Percentiles rank a stretch among this genome's conserved stretches.
phyloP scores from a whole-genome alignment of 75 land plant species.

The Cryptomeria japonica region DNA sequence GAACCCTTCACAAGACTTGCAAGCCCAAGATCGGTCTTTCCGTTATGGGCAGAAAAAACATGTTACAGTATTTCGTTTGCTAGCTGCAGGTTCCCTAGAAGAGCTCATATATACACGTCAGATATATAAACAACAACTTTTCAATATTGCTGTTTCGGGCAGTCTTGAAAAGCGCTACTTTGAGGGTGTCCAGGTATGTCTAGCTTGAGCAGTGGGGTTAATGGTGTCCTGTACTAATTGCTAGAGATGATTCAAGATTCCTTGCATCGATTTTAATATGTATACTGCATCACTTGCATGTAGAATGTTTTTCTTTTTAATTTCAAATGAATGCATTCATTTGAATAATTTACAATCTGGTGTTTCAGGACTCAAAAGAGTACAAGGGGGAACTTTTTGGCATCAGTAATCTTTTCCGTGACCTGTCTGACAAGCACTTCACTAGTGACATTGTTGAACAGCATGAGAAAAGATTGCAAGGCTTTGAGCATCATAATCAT shows the following conservation, averaged over 20 bases:
- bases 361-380: constrained; percentile 82
- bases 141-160: constrained; percentile 95
- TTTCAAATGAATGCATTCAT: background rate
- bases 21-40: constrained; percentile 96
- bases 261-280: background rate
- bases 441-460: constrained; percentile 90
- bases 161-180: constrained; percentile 93
- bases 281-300: background rate
- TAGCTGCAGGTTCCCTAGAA: constrained; percentile 94
- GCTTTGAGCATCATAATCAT: background rate
- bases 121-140: constrained; percentile 91
- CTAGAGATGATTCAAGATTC: background rate
- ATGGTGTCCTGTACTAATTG: background rate
- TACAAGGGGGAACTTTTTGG: constrained; percentile 97
- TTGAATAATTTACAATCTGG: background rate
- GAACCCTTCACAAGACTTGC: constrained; percentile 94
- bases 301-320: background rate
- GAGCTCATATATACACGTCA: constrained; percentile 93
- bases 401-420: constrained; percentile 82
- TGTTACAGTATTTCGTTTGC: constrained; percentile 86
- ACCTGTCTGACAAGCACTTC: constrained; percentile 82
- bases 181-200: constrained; percentile 92
- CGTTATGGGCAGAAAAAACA: constrained; percentile 94
- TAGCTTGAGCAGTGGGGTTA: background rate
- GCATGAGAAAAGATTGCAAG: constrained; percentile 42